Evolutionary conservation across 2,329 filamentous ascomycete genomes (phyloP).

Genomic region (Knufia petricola): DNA sequence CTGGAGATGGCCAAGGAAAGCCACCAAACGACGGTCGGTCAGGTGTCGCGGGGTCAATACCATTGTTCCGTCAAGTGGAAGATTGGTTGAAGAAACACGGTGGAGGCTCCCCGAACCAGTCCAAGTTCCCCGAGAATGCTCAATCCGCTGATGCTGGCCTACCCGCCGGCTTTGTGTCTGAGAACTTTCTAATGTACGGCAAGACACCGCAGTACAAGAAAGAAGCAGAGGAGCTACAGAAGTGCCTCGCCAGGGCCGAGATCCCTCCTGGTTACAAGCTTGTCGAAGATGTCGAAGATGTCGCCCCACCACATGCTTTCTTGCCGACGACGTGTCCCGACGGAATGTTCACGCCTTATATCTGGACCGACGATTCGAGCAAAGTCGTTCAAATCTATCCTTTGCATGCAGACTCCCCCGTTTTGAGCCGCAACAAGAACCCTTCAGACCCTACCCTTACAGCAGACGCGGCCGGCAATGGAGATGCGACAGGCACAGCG

Average conservation of each 20-base stretch:
- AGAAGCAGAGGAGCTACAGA: background rate
- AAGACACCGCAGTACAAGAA: background rate
- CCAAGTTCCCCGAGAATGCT: background rate
- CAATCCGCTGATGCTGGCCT: background rate
- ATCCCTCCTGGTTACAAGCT: constrained; percentile 1
- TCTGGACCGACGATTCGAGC: background rate
- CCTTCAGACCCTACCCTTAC: no score
- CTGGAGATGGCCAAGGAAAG: background rate
- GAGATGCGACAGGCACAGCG: no score
- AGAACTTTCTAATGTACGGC: no score
- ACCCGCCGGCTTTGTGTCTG: no score
- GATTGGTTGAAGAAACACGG: background rate
- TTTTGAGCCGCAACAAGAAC: background rate
- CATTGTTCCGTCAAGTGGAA: background rate
- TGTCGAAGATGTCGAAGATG: background rate
- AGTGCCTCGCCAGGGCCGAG: background rate
- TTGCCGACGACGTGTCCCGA: no score
- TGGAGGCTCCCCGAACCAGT: background rate
- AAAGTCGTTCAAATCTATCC: background rate
- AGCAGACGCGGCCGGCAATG: no score
- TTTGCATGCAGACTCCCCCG: background rate
- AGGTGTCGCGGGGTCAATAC: background rate
- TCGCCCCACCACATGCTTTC: background rate
- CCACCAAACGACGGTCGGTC: background rate
- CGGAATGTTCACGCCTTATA: background rate